Base-by-base conservation (phyloP, 805 yeast species). In the Candida namnaoensis region DNA sequence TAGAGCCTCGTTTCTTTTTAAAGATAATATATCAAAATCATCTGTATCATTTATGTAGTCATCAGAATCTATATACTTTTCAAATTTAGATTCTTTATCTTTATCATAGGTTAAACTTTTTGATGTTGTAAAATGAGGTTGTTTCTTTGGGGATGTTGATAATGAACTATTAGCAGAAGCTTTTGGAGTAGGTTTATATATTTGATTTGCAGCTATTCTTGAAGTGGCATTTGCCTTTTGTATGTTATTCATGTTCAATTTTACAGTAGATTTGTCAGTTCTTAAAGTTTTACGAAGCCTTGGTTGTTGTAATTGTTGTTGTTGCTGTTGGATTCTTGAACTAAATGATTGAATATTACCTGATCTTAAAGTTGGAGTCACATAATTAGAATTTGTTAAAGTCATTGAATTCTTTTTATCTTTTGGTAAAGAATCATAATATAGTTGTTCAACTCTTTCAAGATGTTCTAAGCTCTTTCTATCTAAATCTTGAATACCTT, bases 401-500 rank as follows among this genome's bases (percentile, higher is more conserved):
- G 38, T 24, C 19, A 30, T 36, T 27, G 34, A 27, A 5, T 34
- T 28, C 8, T 7, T 25, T 34, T 40, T 15, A 30, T 33, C 30
- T 25, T 4, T 19, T 15, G 38, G 37, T n/a, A 37, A 37, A n/a
- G 23, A 32, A 7, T 49, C 53, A 6, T 38, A 42, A 33, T 50
- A 51, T 10, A 59, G 37, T 9, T 41, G 42, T 37, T 53, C 52
- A 1, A 61, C 56, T 38, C 74, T 53, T 3, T 65, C 71, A 40
- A 69, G 41, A 51, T 72, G 73, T 11, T 57, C 65, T 32, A 68
- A 13, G 42, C 66, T 56, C 53, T 61, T 47, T 51, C 54, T 47
- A 55, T 66, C 51, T 45, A 60, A 39, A 56, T 67, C 60, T 53
- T 72, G 46, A n/a, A 58, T 52, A 12, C 65, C 65, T 34, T 34